These are phyloP conservation scores for Cymodocea nodosa DNA, from an alignment of 116 monocot species.

Conservation along the genomic window DNA sequence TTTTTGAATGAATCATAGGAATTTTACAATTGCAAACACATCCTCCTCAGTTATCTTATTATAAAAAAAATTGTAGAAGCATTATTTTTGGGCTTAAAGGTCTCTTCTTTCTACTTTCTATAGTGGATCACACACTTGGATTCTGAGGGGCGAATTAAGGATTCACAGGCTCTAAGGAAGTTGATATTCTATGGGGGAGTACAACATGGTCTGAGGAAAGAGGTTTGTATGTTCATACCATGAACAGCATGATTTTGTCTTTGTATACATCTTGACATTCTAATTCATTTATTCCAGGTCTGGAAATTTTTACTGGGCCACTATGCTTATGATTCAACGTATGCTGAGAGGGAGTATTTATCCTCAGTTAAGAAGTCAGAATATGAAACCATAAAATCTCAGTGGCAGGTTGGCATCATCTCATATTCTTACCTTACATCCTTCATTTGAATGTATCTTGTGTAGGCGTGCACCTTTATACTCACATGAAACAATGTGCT, in stretches of 20 bases:
- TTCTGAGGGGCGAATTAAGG: conserved; percentile 67
- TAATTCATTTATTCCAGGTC: conserved; percentile 31
- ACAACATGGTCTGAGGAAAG: conserved; percentile 59
- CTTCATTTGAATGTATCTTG: neutral
- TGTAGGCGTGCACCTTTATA: neutral
- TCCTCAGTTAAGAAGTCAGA: conserved; percentile 50
- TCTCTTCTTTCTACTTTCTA: conserved; percentile 8
- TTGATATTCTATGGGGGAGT: conserved; percentile 96
- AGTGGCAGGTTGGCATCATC: conserved; percentile 69
- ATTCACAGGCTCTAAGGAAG: conserved; percentile 66
- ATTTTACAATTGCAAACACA: no score
- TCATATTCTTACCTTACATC: neutral
- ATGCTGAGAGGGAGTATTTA: conserved; percentile 94
- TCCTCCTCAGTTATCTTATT: no score
- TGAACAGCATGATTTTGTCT: neutral
- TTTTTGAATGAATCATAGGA: no score
- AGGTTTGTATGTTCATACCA: conserved; percentile 27
- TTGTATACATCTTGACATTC: neutral
- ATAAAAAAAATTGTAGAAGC: no score
- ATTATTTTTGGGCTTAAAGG: no score
- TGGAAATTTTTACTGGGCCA: conserved; percentile 93
- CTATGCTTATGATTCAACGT: conserved; percentile 79
- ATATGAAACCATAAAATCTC: conserved; percentile 76
- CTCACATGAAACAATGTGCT: neutral
- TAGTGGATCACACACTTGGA: conserved; percentile 74